Conservation (phyloP, 1,139 yeast species). For the Taphrina deformans region DNA sequence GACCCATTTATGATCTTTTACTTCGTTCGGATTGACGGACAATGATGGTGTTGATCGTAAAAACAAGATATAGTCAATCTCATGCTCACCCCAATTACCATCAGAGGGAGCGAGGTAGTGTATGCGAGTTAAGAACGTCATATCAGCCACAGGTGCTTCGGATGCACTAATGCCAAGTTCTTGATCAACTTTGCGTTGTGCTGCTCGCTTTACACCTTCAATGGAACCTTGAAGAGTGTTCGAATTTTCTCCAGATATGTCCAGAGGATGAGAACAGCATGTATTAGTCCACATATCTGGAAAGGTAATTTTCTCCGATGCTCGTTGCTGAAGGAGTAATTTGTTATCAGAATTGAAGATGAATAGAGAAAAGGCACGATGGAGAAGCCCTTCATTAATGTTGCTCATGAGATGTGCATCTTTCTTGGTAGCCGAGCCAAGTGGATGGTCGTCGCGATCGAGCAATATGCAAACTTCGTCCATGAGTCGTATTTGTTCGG, state of each 20-base stretch:
- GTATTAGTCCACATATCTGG: slow-evolving; percentile 94
- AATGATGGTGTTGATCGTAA: slow-evolving; percentile 57
- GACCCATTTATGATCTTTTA: slow-evolving; percentile 76
- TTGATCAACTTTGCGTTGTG: slow-evolving; percentile 85
- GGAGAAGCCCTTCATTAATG: slow-evolving; percentile 79
- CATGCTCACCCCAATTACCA: slow-evolving; percentile 97
- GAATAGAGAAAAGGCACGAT: slow-evolving; percentile 93
- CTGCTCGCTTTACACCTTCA: slow-evolving; percentile 80
- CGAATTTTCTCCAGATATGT: slow-evolving; percentile 63
- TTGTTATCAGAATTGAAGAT: slow-evolving; percentile 75
- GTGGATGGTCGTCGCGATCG: slow-evolving; percentile 79
- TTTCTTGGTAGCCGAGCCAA: slow-evolving; percentile 94
- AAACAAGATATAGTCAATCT: slow-evolving; percentile 88
- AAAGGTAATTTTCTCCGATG: slow-evolving; percentile 93
- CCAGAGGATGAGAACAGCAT: slow-evolving; percentile 96
- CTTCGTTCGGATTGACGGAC: slow-evolving; percentile 61
- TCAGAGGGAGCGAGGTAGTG: slow-evolving; percentile 87
- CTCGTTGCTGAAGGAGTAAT: slow-evolving; percentile 87
- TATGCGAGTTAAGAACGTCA: slow-evolving; percentile 85
- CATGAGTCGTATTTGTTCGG: slow-evolving; percentile 92
- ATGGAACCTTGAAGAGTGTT: slow-evolving; percentile 59
- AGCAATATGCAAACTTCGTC: slow-evolving; percentile 93
- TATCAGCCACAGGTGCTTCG: slow-evolving; percentile 62
- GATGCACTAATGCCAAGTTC: slow-evolving; percentile 78
- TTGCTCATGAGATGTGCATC: slow-evolving; percentile 87